These are phyloP conservation scores for Helicostylum pulchrum DNA, from an alignment of 192 early-diverging fungal species.

Conservation along the genomic window DNA sequence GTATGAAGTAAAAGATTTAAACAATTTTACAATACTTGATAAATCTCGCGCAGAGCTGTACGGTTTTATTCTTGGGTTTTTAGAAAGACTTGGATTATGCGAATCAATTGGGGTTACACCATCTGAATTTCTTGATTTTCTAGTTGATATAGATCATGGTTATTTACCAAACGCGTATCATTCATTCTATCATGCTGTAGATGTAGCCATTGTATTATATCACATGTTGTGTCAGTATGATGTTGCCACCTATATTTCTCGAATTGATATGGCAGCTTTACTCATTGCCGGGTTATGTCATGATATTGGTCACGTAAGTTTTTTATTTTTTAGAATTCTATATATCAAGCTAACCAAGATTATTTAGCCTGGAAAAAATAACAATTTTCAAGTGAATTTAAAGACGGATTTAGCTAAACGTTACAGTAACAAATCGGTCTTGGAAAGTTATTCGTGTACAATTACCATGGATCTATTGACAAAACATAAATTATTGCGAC, in stretches of 20 bases:
- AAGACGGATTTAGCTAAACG: slow-evolving; percentile 67
- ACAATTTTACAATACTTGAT: slow-evolving; percentile 61
- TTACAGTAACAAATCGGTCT: slow-evolving; percentile 78
- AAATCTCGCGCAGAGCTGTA: slow-evolving; percentile 73
- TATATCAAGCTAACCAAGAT: no score
- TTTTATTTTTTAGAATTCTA: slow-evolving; percentile 19
- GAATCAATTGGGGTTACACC: slow-evolving; percentile 54
- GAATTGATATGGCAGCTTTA: slow-evolving; percentile 69
- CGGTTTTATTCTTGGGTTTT: slow-evolving; percentile 80
- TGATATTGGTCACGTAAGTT: slow-evolving; percentile 80
- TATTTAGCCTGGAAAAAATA: slow-evolving; percentile 83
- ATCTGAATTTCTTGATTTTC: slow-evolving; percentile 77
- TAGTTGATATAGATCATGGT: slow-evolving; percentile 76
- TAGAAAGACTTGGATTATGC: slow-evolving; percentile 62
- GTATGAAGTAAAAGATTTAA: slow-evolving; percentile 35
- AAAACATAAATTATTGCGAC: slow-evolving; percentile 70
- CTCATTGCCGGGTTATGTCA: slow-evolving; percentile 87
- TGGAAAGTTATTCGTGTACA: slow-evolving; percentile 84
- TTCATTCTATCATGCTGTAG: slow-evolving; percentile 88
- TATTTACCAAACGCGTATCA: slow-evolving; percentile 90
- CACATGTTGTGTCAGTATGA: slow-evolving; percentile 72
- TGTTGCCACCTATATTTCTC: slow-evolving; percentile 61
- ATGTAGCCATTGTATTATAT: slow-evolving; percentile 83
- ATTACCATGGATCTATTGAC: slow-evolving; percentile 68
- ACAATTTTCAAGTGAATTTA: slow-evolving; percentile 87